Conservation (phyloP, 2,329 filamentous ascomycete genomes). For the Xylariaceae sp. region DNA sequence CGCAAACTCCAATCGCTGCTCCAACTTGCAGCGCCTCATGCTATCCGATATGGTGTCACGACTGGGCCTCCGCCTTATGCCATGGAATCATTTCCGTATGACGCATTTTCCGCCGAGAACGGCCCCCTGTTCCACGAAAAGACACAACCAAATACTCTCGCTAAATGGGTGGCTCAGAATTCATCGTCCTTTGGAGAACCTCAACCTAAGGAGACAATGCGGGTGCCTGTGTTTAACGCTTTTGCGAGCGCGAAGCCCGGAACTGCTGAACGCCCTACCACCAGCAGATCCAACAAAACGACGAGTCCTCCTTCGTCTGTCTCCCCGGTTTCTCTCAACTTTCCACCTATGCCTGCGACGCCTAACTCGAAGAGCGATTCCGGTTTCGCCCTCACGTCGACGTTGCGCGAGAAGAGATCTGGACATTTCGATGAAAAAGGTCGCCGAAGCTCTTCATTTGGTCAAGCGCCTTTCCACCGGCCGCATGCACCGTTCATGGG, state of each 20-base stretch:
- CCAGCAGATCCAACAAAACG: constrained; percentile 60
- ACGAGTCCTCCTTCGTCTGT: constrained; percentile 61
- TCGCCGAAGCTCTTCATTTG: constrained; percentile 89
- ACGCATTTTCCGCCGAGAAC: constrained; percentile 86
- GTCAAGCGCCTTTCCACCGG: constrained; percentile 65
- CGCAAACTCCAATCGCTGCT: constrained; percentile 85
- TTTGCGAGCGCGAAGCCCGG: constrained; percentile 75
- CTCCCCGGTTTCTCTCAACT: constrained; percentile 75
- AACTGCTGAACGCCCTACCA: constrained; percentile 71
- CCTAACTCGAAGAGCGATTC: constrained; percentile 88
- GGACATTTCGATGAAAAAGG: constrained; percentile 77
- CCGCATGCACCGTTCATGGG: constrained; percentile 72
- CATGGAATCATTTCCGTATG: constrained; percentile 85
- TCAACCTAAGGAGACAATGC: constrained; percentile 46
- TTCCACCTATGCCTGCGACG: constrained; percentile 71
- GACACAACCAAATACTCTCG: constrained; percentile 66
- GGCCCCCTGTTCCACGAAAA: constrained; percentile 71
- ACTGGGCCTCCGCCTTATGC: constrained; percentile 90
- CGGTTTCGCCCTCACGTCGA: constrained; percentile 80
- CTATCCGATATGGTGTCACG: constrained; percentile 78
- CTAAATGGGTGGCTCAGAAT: constrained; percentile 84
- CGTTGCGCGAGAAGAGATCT: constrained; percentile 88
- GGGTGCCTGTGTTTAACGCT: constrained; percentile 80
- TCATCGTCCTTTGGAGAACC: constrained; percentile 80
- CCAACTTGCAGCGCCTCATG: constrained; percentile 85